Conservation (phyloP, 2,329 filamentous ascomycete genomes). For the Cladosporium oxysporum region DNA sequence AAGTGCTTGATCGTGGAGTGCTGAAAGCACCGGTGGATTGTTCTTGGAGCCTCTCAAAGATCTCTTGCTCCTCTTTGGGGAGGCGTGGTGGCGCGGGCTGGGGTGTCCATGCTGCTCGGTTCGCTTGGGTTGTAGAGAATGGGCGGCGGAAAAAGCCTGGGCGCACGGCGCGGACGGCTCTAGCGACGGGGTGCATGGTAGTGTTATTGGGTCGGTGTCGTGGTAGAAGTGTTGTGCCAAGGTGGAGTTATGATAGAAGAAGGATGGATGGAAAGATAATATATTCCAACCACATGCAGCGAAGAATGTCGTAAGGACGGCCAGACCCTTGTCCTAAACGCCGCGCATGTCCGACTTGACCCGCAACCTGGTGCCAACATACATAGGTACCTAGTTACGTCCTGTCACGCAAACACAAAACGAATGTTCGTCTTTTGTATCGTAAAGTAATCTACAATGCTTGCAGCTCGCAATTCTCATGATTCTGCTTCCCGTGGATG, state of each 20-base stretch:
- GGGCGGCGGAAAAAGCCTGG: constrained; percentile 31
- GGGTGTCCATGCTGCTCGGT: constrained; percentile 33
- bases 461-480: too few relatives aligned
- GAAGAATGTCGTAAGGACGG: background rate
- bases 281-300: background rate
- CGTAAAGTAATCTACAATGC: background rate
- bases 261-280: background rate
- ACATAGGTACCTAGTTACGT: too few relatives aligned
- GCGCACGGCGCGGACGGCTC: constrained; percentile 29
- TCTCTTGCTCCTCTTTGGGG: constrained; percentile 82
- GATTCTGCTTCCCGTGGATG: background rate
- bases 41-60: constrained; percentile 84
- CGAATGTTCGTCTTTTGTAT: background rate
- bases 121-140: constrained; percentile 38
- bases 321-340: background rate
- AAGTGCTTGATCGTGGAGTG: constrained; percentile 55
- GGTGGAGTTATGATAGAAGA: background rate
- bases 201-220: background rate
- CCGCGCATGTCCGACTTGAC: background rate
- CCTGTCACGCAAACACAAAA: background rate
- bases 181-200: constrained; percentile 28
- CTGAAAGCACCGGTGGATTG: constrained; percentile 75
- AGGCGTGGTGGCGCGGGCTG: constrained; percentile 80
- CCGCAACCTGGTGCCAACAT: background rate
- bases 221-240: background rate